Evolutionary conservation across 108 stramenopile genomes (phyloP), one percentile per base, ranked within the genome.

Genomic region (Cyclotella baltica): DNA sequence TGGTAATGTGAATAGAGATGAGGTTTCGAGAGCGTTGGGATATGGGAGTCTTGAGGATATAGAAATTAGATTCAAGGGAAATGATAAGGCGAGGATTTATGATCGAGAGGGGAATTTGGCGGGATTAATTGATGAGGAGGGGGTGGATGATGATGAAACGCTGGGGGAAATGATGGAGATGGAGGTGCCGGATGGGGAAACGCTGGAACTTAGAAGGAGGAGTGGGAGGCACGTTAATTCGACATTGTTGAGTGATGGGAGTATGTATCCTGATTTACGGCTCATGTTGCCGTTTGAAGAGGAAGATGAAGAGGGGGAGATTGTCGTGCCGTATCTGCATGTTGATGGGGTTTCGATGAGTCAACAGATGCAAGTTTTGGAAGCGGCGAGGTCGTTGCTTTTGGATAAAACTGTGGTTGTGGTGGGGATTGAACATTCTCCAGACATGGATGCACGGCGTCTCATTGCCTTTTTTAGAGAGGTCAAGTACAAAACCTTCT

Each of bases 271-370:
- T 23, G 62, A 83, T 62, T 52, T 83, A 5, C n/a, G 82, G 30
- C 63, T 77, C 15, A 34, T 84, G 40, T 28, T 84, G 31, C 83
- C 83, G 33, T 76, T 80, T 67, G 83, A 84, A 62, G 83, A 84
- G 28, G 83, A 86, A 67, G 73, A 85, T 50, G 85, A 78, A 28
- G 85, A 86, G 0, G 78, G 72, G 40, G 83, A 78, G 58, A 72
- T 74, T 35, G 64, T 85, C n/a, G 82, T 87, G n/a, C 87, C 87
- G 30, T 87, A 87, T 47, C 31, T 87, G n/a, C 87, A 87, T 58
- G 77, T 87, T 13, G 87, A 87, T 75, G 87, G 87, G 13, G 53
- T 69, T 31, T 70, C 64, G 23, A 75, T 79, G 73, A 25, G 30
- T 11, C 67, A 84, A 50, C 87, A 87, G 71, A 37, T 85, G 64